These are phyloP conservation scores for Mytilinidion resinicola DNA, from an alignment of 495 filamentous ascomycete genomes.

Conservation along the genomic window DNA sequence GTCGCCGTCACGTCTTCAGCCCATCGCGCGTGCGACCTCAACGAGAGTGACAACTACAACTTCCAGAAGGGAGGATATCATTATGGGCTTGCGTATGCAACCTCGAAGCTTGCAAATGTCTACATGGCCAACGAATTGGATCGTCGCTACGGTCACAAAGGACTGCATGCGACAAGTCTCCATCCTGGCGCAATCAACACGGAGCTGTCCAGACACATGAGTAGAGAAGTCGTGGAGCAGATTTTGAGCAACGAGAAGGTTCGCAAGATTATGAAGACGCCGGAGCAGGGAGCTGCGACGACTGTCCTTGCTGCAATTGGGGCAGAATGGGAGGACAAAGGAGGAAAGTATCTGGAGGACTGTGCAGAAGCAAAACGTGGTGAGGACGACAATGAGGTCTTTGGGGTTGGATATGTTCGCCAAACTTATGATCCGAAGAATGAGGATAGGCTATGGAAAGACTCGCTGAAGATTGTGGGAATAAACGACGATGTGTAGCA, in stretches of 20 bases:
- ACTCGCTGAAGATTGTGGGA: conserved; percentile 41
- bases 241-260: conserved; percentile 2
- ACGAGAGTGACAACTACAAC: conserved; percentile 32
- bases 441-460: conserved; percentile 43
- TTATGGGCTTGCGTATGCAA: conserved; percentile 29
- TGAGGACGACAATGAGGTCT: neutral
- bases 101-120: conserved; percentile 30
- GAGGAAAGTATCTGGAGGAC: conserved; percentile 31
- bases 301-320: conserved; percentile 29
- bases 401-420: conserved; percentile 31
- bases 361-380: conserved; percentile 27
- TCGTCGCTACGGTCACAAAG: conserved; percentile 24
- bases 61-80: conserved; percentile 39
- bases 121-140: conserved; percentile 32
- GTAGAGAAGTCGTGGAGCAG: conserved; percentile 3
- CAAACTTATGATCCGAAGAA: conserved; percentile 37
- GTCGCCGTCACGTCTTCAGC: conserved; percentile 39
- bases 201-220: conserved; percentile 3
- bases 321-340: conserved; percentile 24
- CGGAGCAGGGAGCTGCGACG: conserved; percentile 33
- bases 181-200: conserved; percentile 29
- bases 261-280: conserved; percentile 16
- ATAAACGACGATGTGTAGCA: conserved; percentile 19
- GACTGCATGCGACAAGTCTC: conserved; percentile 21
- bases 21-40: conserved; percentile 31